These are phyloP conservation scores for Endogone sp. DNA, from an alignment of 192 early-diverging fungal species.

Conservation along the genomic window DNA sequence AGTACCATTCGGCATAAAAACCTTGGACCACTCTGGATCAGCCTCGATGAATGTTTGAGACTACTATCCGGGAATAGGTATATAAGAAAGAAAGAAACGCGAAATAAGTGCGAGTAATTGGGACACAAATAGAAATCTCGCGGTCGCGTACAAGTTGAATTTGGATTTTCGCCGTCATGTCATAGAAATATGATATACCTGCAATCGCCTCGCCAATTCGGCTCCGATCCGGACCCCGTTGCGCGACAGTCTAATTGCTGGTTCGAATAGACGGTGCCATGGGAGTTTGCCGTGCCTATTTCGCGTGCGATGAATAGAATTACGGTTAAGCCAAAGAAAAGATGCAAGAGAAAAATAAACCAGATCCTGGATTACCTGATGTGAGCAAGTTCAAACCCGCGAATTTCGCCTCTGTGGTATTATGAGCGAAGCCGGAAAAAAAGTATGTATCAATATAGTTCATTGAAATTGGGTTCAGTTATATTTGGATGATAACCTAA, in stretches of 20 bases:
- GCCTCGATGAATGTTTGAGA: conserved; percentile 28
- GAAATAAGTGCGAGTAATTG: conserved; percentile 11
- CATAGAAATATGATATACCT: conserved; percentile 13
- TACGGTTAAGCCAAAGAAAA: not conserved
- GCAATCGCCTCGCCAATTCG: conserved; percentile 33
- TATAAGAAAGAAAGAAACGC: conserved; percentile 20
- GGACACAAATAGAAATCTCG: too few species aligned
- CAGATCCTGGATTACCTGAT: conserved; percentile 27
- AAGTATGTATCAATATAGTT: conserved; percentile 4
- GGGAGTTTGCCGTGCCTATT: conserved; percentile 71
- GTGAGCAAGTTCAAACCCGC: conserved; percentile 81
- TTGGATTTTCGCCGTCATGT: too few species aligned
- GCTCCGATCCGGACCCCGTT: conserved; percentile 66
- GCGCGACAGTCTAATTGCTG: conserved; percentile 68
- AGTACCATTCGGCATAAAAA: conserved; percentile 71
- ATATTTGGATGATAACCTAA: conserved; percentile 3
- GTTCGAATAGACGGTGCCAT: conserved; percentile 77
- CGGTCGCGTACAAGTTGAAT: too few species aligned
- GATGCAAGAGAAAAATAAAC: not conserved
- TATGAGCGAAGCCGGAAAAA: not conserved
- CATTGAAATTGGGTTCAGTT: not conserved
- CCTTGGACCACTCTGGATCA: conserved; percentile 36
- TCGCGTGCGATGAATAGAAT: not conserved
- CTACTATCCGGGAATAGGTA: not conserved
- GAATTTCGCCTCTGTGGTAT: conserved; percentile 70